phyloP scores from a whole-genome alignment of 2,329 filamentous ascomycete genomes.

The Colletotrichum graminicola region DNA sequence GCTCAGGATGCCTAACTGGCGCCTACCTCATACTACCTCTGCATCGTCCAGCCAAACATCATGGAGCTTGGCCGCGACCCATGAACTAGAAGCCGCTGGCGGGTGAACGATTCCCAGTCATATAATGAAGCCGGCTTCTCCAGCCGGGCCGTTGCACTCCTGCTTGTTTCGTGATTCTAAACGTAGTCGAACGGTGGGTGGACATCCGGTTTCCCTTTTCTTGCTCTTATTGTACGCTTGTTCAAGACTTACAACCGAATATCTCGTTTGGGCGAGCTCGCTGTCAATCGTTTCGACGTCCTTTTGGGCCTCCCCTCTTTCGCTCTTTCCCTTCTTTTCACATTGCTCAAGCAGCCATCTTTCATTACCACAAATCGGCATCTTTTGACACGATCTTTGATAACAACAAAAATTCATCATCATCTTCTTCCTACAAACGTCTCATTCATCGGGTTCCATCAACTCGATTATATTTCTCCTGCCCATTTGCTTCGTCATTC shows the following conservation, averaged over 20 bases:
- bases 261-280: conserved; percentile 12
- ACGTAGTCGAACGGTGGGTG: conserved; percentile 33
- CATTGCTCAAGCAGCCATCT: not conserved
- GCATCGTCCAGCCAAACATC: conserved; percentile 43
- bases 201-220: conserved; percentile 30
- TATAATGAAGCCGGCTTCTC: conserved; percentile 41
- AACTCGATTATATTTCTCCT: not conserved
- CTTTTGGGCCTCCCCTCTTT: not conserved
- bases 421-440: not conserved
- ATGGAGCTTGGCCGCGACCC: conserved; percentile 32
- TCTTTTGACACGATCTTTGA: conserved; percentile 26
- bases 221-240: conserved; percentile 26
- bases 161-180: conserved; percentile 37
- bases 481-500: not conserved
- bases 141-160: conserved; percentile 29
- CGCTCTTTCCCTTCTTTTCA: conserved; percentile 26
- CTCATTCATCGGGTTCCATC: not conserved
- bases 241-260: conserved; percentile 34
- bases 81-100: conserved; percentile 24
- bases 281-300: conserved; percentile 23
- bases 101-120: conserved; percentile 31
- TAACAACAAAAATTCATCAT: conserved; percentile 11
- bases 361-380: conserved; percentile 8
- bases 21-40: conserved; percentile 43
- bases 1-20: conserved; percentile 26